These are phyloP conservation scores for Podospora fimiseda DNA, from an alignment of 495 filamentous ascomycete species.

Conservation along the genomic window DNA sequence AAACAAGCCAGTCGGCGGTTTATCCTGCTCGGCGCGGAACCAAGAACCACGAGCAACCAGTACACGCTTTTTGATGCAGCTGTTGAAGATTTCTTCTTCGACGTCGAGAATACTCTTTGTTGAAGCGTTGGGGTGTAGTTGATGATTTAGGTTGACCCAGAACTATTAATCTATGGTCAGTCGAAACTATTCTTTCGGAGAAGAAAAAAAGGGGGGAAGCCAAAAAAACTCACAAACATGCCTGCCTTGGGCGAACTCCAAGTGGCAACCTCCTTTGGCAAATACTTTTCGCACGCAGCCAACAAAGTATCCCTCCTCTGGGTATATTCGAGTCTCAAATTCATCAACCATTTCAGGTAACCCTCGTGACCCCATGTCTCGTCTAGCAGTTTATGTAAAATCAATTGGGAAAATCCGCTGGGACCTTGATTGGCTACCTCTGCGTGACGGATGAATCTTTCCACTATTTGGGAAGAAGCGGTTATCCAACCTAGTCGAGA, in stretches of 20 bases:
- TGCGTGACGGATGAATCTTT: constrained; percentile 67
- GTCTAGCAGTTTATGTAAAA: constrained; percentile 84
- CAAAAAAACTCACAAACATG: constrained; percentile 74
- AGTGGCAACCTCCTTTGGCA: constrained; percentile 71
- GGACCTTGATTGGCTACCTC: constrained; percentile 81
- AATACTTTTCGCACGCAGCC: constrained; percentile 71
- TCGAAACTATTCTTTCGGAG: too few species aligned
- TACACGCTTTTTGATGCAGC: constrained; percentile 62
- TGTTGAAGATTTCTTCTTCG: constrained; percentile 78
- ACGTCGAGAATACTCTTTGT: constrained; percentile 59
- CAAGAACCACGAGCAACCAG: constrained; percentile 77
- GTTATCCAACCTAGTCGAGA: constrained; percentile 74
- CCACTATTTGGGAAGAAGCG: constrained; percentile 73
- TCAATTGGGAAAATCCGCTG: constrained; percentile 71
- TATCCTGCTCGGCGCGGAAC: constrained; percentile 63
- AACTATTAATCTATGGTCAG: too few species aligned
- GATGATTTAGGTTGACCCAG: constrained; percentile 76
- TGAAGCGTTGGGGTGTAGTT: constrained; percentile 58
- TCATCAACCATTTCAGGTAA: constrained; percentile 83
- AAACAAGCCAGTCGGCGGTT: constrained; percentile 52
- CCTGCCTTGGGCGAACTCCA: constrained; percentile 84
- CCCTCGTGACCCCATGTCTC: constrained; percentile 93
- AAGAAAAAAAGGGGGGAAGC: background rate
- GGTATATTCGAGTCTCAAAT: constrained; percentile 79
- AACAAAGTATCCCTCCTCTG: constrained; percentile 67